Percentiles rank a stretch among this genome's conserved stretches.
phyloP scores from a whole-genome alignment of 805 yeast genomes.

The Scheffersomyces ergatensis region DNA sequence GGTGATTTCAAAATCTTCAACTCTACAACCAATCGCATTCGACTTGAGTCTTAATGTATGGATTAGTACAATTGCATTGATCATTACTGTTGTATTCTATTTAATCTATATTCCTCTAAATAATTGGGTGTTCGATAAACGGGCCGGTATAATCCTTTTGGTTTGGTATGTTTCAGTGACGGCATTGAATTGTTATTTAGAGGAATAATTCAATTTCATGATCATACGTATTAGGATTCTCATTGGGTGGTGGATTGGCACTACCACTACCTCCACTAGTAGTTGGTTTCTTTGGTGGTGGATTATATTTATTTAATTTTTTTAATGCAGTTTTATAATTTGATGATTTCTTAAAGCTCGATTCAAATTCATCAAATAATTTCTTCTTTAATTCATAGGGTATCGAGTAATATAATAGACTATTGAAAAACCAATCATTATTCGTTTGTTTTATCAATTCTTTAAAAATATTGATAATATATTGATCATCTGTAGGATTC shows the following conservation, averaged over 20 bases:
- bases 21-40: conserved; percentile 12
- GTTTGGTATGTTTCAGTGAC: conserved; percentile 20
- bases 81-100: conserved; percentile 18
- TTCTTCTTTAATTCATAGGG: conserved; percentile 11
- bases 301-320: conserved; percentile 2
- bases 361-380: conserved; percentile 23
- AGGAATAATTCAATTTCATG: neutral
- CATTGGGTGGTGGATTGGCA: too few species aligned
- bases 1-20: conserved; percentile 13
- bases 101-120: conserved; percentile 28
- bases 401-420: conserved; percentile 25
- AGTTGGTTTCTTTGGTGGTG: too few species aligned
- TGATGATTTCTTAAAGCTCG: conserved; percentile 7
- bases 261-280: too few species aligned
- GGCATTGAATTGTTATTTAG: conserved; percentile 14
- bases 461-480: conserved; percentile 23
- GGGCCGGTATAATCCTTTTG: conserved; percentile 22
- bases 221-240: neutral
- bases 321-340: conserved; percentile 6
- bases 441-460: conserved; percentile 27
- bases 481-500: conserved; percentile 19
- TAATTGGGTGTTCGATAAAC: conserved; percentile 31
- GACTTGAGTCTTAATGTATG: conserved; percentile 19
- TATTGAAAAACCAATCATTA: conserved; percentile 34
- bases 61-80: conserved; percentile 23